Base-by-base conservation (phyloP, 768 basidiomycete genomes). In the Mrakia frigida region DNA sequence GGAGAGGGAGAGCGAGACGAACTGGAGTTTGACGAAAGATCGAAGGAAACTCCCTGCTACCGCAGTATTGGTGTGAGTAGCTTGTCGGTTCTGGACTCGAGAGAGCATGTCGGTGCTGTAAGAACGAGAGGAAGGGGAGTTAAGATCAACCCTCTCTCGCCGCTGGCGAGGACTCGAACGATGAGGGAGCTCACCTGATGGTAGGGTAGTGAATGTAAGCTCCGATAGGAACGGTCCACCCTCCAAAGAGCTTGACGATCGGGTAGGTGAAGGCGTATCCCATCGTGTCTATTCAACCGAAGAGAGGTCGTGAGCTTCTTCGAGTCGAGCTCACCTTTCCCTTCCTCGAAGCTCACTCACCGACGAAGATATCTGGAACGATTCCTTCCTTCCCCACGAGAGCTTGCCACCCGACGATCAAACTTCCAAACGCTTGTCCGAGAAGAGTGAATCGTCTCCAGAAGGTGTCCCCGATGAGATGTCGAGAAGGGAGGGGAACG, bases 161-260 rank as follows among this genome's bases (percentile, higher is more conserved):
- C n/a, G 28, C 39, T 18, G 21, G 59, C 59, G 21, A 50, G 46
- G 46, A 50, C 16, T 71, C 33, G 16, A 31, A 0, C 13, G 28
- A 35, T 3, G 63, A 35, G 7, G 6, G 53, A 33, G 21, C 61
- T 41, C 78, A 65, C 28, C 80, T 80, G 81, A 99, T 96, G 10
- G 92, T 97, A 0, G 97, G 97, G 81, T 97, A 99, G 83, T 99
- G 97, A 14, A 94, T 89, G 80, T 98, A 99, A 39, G 94, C 91
- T 13, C 91, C 94, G 33, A 96, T 87, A 3, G 92, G 90, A 56
- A 93, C 86, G 23, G 85, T 77, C 28, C 77, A 39, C 0, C 84
- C 83, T 23, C 88, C 87, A 2, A 96, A 81, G 71, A 88, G 83
- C 0, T 87, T 84, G 11, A 94, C 89, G 41, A 91, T 84, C 25